Evolutionary conservation across 768 basidiomycete species (phyloP), one percentile per base, ranked within the genome.

Genomic region (Hypsizygus marmoreus): DNA sequence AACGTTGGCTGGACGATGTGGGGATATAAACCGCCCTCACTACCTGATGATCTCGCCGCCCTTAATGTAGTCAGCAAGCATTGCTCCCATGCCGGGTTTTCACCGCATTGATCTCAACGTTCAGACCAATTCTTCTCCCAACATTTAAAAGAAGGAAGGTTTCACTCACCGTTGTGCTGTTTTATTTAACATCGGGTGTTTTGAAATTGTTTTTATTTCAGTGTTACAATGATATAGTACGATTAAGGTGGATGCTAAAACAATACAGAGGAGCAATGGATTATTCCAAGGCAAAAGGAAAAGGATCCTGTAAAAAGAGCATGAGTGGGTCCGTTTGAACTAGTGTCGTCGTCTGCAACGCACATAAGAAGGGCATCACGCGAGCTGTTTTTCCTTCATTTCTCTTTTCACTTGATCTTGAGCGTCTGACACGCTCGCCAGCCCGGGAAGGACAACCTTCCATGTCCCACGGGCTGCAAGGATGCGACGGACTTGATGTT

Each of bases 401-500:
- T 68, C 66, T 53, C 67, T 63, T 50, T 64, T 63, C n/a, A 64
- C 55, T 50, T 73, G 74, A 36, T 65, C 57, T 47, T 62, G 62
- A 12, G 62, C 60, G 33, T 68, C 62, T 1, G 59, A 54, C 9
- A 65, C 58, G 43, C 59, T 73, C 29, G 73, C 64, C 29, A 91
- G 64, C 22, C 85, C 86, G 26, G 89, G 89, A 4, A 91, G 69
- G 2, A 73, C 71, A 23, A 92, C 62, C 50, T 78, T 82, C 83
- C 86, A 88, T 9, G 79, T 80, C 19, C 79, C 82, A 47, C 75
- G 69, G 19, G 76, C 60, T 37, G 80, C 76, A 40, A 88, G 70
- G 14, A 81, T 73, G 36, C 79, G 77, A 30, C 89, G 77, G 0
- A 97, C 79, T 65, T 95, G 89, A 53, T 86, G 80, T 52, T 90